Percentiles rank a stretch among this genome's conserved stretches.
phyloP scores from a whole-genome alignment of 148 eudicot genomes.

The Dysphania ambrosioides region DNA sequence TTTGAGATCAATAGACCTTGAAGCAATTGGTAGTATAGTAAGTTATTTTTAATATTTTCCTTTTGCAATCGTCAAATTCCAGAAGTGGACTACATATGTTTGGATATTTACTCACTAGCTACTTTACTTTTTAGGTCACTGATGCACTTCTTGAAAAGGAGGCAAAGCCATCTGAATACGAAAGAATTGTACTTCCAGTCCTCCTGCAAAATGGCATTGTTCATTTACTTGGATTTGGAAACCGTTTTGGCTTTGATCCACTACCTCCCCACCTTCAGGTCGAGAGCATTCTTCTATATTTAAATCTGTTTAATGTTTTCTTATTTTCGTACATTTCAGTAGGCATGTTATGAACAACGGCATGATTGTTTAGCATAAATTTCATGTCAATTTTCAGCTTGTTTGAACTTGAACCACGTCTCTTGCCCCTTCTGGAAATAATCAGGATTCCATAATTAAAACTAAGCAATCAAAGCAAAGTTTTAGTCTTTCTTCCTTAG shows the following conservation, averaged over 20 bases:
- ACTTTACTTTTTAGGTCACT: constrained; percentile 53
- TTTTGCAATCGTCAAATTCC: background rate
- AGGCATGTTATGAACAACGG: background rate
- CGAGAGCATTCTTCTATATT: constrained; percentile 1
- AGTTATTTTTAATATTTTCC: constrained; percentile 25
- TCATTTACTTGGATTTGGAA: constrained; percentile 89
- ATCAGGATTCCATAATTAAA: background rate
- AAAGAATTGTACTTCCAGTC: constrained; percentile 59
- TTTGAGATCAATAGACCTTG: constrained; percentile 58
- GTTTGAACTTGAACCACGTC: background rate
- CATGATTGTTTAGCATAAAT: background rate
- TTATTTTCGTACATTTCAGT: background rate
- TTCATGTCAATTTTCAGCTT: background rate
- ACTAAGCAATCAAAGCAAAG: background rate
- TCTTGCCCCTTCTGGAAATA: background rate
- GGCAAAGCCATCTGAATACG: constrained; percentile 63
- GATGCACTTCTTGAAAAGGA: constrained; percentile 87
- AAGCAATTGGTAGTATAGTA: constrained; percentile 83
- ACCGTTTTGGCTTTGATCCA: constrained; percentile 91
- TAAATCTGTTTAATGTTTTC: background rate
- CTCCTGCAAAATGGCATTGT: constrained; percentile 62
- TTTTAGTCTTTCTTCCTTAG: background rate
- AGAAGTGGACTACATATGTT: background rate
- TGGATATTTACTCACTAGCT: constrained; percentile 1
- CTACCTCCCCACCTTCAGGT: constrained; percentile 82